These are phyloP conservation scores for Erythrophleum fordii DNA, from an alignment of 306 rosid genomes.

Conservation along the genomic window DNA sequence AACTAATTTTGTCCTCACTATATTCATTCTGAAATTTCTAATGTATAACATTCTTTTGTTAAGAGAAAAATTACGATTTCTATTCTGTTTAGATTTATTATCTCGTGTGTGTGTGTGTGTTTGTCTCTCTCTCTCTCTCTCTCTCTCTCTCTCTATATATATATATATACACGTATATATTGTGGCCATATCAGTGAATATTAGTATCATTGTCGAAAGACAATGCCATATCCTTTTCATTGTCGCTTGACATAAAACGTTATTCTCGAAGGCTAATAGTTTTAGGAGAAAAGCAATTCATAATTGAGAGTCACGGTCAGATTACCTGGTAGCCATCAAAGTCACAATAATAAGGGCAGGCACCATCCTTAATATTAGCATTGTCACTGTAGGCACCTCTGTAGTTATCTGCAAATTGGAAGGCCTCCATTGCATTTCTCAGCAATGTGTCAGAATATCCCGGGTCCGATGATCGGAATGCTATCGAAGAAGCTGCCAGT, in stretches of 20 bases:
- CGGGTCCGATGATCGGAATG: slow-evolving; percentile 66
- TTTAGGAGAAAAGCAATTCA: not conserved
- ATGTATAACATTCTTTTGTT: too few relatives aligned
- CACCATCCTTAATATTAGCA: slow-evolving; percentile 62
- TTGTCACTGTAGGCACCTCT: slow-evolving; percentile 91
- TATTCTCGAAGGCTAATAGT: not conserved
- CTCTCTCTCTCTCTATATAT: too few relatives aligned
- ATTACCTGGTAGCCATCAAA: slow-evolving; percentile 82
- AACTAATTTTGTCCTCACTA: not conserved
- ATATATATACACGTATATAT: too few relatives aligned
- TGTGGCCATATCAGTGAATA: not conserved
- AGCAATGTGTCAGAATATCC: slow-evolving; percentile 67
- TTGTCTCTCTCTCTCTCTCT: too few relatives aligned
- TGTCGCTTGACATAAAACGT: not conserved
- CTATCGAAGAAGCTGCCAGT: slow-evolving; percentile 73
- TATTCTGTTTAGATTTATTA: too few relatives aligned
- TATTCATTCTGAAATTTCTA: too few relatives aligned
- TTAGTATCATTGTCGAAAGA: not conserved
- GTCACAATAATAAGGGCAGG: slow-evolving; percentile 84
- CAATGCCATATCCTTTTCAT: slow-evolving; percentile 1
- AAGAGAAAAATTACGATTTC: too few relatives aligned
- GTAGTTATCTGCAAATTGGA: slow-evolving; percentile 67
- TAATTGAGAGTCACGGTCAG: slow-evolving; percentile 14
- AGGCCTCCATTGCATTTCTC: slow-evolving; percentile 62
- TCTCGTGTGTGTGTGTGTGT: not conserved